Conservation (phyloP, 202 grass and related monocot genomes). For the Elaeis oleifera region DNA sequence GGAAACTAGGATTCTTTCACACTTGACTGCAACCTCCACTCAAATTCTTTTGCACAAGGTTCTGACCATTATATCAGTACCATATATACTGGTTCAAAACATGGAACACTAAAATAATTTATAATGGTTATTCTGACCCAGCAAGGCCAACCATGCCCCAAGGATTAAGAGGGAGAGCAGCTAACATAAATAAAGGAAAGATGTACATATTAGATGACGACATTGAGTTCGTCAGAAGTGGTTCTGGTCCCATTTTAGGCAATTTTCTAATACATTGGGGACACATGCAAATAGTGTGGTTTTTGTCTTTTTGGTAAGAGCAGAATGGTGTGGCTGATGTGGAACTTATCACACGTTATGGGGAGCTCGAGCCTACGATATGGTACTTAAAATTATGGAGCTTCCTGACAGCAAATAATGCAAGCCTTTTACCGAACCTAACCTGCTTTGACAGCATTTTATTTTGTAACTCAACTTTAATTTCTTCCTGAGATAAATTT, state of each 20-base stretch:
- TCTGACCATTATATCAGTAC: background rate
- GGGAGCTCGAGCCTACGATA: too few species aligned
- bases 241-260: constrained; percentile 5
- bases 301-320: too few species aligned
- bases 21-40: background rate
- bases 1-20: constrained; percentile 33
- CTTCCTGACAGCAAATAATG: too few species aligned
- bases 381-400: too few species aligned
- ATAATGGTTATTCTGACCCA: constrained; percentile 11
- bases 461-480: too few species aligned
- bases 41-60: background rate
- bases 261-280: too few species aligned
- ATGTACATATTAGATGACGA: constrained; percentile 50
- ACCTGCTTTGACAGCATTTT: too few species aligned
- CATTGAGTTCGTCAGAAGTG: constrained; percentile 41
- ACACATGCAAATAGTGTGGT: too few species aligned
- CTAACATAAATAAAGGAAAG: constrained; percentile 48
- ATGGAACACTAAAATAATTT: background rate
- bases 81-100: background rate
- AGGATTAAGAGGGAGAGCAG: constrained; percentile 33
- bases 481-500: too few species aligned
- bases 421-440: too few species aligned
- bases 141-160: constrained; percentile 33
- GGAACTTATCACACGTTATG: too few species aligned
- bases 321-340: too few species aligned